A percentile compares a stretch with the other conserved stretches of the same genome.
phyloP scores from a whole-genome alignment of 768 basidiomycete species.

The Hortiboletus campestris region DNA sequence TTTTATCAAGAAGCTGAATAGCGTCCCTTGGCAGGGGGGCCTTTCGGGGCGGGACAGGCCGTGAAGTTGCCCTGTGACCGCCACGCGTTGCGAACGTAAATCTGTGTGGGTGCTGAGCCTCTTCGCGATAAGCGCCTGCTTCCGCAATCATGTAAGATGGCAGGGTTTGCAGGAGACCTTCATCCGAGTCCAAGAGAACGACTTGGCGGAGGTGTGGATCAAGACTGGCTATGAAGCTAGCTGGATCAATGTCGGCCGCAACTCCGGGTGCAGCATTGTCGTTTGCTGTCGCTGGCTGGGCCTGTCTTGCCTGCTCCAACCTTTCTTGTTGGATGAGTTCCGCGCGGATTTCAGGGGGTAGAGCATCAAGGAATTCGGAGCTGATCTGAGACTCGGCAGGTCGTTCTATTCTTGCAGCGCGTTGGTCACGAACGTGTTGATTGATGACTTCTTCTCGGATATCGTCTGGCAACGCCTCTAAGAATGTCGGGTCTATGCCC shows the following conservation, averaged over 20 bases:
- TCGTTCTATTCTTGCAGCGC: constrained; percentile 70
- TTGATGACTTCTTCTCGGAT: constrained; percentile 98
- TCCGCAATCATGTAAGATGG: constrained; percentile 88
- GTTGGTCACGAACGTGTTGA: constrained; percentile 93
- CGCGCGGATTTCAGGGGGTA: constrained; percentile 94
- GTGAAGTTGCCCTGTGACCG: constrained; percentile 24
- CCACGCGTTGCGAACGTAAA: constrained; percentile 33
- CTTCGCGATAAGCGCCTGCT: constrained; percentile 70
- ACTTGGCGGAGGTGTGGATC: constrained; percentile 87
- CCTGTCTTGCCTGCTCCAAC: constrained; percentile 69
- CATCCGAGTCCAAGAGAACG: constrained; percentile 88
- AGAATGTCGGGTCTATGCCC: constrained; percentile 96
- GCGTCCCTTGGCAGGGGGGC: constrained; percentile 70
- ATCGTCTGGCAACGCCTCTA: constrained; percentile 96
- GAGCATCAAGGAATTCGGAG: constrained; percentile 91
- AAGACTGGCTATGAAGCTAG: constrained; percentile 88
- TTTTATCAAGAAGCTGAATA: constrained; percentile 88
- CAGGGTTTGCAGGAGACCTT: constrained; percentile 75
- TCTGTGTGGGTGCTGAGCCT: constrained; percentile 37
- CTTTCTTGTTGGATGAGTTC: constrained; percentile 97
- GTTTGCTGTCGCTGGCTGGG: constrained; percentile 32
- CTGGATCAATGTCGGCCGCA: constrained; percentile 78
- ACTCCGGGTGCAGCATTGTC: constrained; percentile 33
- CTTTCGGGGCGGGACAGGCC: constrained; percentile 44
- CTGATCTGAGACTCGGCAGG: constrained; percentile 88